Evolutionary conservation across 2,329 filamentous ascomycete genomes (phyloP).

Genomic region (Claviceps sp.): DNA sequence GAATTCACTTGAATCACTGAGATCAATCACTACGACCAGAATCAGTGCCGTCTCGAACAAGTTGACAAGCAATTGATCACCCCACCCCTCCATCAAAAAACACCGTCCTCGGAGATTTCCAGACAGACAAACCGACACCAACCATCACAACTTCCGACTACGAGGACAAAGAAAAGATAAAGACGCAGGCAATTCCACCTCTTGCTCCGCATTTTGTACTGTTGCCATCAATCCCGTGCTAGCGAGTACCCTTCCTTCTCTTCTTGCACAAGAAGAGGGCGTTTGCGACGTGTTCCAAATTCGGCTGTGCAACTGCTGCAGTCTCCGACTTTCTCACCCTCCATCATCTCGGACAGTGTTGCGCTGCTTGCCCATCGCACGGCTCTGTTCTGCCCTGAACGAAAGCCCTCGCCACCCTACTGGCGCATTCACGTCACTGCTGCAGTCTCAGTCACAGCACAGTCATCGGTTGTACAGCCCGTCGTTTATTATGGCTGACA

Average conservation of each 20-base stretch:
- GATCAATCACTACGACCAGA: neutral
- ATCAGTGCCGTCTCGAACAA: neutral
- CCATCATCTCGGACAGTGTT: slow-evolving; percentile 3
- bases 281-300: neutral
- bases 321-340: neutral
- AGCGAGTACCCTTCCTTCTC: neutral
- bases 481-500: slow-evolving; percentile 20
- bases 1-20: neutral
- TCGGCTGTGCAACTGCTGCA: neutral
- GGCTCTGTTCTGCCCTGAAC: neutral
- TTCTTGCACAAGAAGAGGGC: neutral
- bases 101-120: slow-evolving; percentile 2
- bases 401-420: slow-evolving; percentile 1
- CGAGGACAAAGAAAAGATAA: slow-evolving; percentile 3
- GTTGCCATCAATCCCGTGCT: neutral
- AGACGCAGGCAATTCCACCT: neutral
- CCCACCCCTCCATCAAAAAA: neutral
- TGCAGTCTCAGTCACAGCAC: slow-evolving; percentile 4
- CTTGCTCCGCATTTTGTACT: neutral
- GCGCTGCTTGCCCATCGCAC: neutral
- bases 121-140: neutral
- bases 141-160: neutral
- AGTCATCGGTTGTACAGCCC: neutral
- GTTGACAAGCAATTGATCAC: slow-evolving; percentile 1
- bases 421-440: slow-evolving; percentile 4